Base-by-base conservation (phyloP, 768 basidiomycete species). In the Pisolithus microcarpus region DNA sequence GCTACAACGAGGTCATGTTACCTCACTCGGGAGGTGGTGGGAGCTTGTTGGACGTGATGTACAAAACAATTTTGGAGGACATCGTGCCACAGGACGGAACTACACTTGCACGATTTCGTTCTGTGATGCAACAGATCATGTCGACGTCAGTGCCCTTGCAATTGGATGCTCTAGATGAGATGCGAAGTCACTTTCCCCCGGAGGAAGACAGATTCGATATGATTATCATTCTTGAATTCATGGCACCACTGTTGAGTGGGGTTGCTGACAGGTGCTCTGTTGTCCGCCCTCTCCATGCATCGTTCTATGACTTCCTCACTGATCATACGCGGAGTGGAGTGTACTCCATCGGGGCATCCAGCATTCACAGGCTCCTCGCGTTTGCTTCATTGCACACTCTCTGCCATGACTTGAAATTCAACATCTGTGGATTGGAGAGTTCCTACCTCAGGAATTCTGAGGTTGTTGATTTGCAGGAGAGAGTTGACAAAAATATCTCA, bases 241-340 rank as follows among this genome's bases (percentile, higher is more conserved):
- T 54, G 47, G 52, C 48, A 2, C 37, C 53, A 23, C 21, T 54
- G 18, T 21, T 61, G 34, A 51, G 49, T 24, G 51, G 54, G 5
- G 39, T 28, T 8, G 11, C 38, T 13, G 38, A 40, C 11, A 9
- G 16, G 13, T 28, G n/a, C 37, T 37, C 40, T 30, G 52, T 55
- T 2, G 52, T 63, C 38, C 53, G 45, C 7, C 52, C 56, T 18
- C 51, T 65, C 16, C 66, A 67, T 37, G 44, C 63, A 5, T 67
- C 66, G 1, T 64, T 67, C 49, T 43, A 45, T 13, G 67, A 67
- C 38, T 68, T 60, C 46, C 52, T 65, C 15, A 52, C 38, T 1
- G 48, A 59, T 37, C 6, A 38, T 38, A 15, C 2, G 3, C 53
- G 56, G 9, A 56, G 59, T 21, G 30, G 40, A 16, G 38, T 43